Evolutionary conservation across 805 yeast species (phyloP), one percentile per base, ranked within the genome.

Genomic region (Kuraishia piskuri): DNA sequence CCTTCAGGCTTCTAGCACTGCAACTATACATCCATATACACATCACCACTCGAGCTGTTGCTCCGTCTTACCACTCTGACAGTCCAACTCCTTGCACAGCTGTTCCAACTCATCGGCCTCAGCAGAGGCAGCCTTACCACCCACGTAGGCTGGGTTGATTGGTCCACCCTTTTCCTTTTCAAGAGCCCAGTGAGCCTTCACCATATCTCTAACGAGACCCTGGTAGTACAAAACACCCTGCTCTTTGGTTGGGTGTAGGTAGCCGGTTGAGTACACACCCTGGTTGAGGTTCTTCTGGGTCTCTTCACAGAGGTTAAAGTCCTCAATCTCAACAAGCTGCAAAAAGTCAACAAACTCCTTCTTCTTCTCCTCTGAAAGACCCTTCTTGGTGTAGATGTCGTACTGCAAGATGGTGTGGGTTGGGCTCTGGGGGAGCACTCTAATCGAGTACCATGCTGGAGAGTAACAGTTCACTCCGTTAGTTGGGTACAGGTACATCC

Each of bases 401-500:
- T 81, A 81, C 60, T 80, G 84, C 60, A 81, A 70, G 40, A 81
- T 68, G 10, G 86, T 81, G 62, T 74, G 79, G 36, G 72, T 71
- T 21, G 84, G 79, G 37, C 75, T 61, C 20, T 78, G 64, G 31
- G 86, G 86, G 55, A 80, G 68, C 3, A 81, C 85, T 59, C 85
- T 70, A 57, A 81, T 80, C 8, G 83, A 75, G 65, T 81, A 81
- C 82, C 84, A 81, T 9, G 85, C 85, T 59, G 86, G 85, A 0
- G 85, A 80, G 61, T 81, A 81, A 61, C 86, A 81, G 66, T 81
- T 81, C 63, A 81, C 65, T 48, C 86, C 86, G 62, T 79, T 79
- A 50, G 74, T 77, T 54, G 86, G 86, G 71, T 72, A 81, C 55
- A 79, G 66, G 64, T 81, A 81, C 55, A 81, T 76, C 86, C 86